phyloP scores from a whole-genome alignment of 768 basidiomycete species.

The Xerocomus brunneocitrinus region DNA sequence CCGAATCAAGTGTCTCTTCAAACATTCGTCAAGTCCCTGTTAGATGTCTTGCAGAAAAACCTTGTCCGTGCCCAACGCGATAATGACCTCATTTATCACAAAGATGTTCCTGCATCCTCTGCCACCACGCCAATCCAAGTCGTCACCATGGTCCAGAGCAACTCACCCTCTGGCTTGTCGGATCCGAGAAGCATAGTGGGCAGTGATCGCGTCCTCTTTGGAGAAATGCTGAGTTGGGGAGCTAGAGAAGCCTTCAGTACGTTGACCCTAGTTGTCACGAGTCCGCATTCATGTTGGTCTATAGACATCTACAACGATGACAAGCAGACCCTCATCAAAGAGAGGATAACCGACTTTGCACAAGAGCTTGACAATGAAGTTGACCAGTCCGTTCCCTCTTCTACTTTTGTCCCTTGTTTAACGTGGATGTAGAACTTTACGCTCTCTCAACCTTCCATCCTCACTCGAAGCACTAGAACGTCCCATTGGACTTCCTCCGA shows the following conservation, averaged over 20 bases:
- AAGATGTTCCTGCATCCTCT: constrained; percentile 72
- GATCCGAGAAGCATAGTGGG: constrained; percentile 56
- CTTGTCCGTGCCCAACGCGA: constrained; percentile 76
- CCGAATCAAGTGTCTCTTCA: background rate
- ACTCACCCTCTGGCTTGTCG: constrained; percentile 48
- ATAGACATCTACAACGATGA: constrained; percentile 84
- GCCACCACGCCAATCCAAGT: constrained; percentile 62
- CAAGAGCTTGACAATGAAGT: constrained; percentile 58
- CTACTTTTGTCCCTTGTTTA: constrained; percentile 3
- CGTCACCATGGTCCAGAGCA: constrained; percentile 61
- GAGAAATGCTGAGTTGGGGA: constrained; percentile 79
- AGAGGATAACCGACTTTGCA: constrained; percentile 57
- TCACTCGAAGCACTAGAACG: constrained; percentile 84
- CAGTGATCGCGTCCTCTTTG: constrained; percentile 60
- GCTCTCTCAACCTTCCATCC: constrained; percentile 73
- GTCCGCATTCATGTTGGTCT: background rate
- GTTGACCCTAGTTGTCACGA: constrained; percentile 21
- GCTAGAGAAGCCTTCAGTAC: constrained; percentile 82
- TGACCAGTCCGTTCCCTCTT: constrained; percentile 47
- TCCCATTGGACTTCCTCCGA: constrained; percentile 84
- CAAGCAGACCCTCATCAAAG: constrained; percentile 64
- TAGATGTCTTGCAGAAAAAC: constrained; percentile 64
- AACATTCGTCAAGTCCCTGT: constrained; percentile 54
- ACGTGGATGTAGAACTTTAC: constrained; percentile 49
- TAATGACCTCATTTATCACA: constrained; percentile 94